A percentile compares a stretch with the other conserved stretches of the same genome.
Evolutionary conservation across 345 rosid species (phyloP).

Genomic region (Citrus cavaleriei): DNA sequence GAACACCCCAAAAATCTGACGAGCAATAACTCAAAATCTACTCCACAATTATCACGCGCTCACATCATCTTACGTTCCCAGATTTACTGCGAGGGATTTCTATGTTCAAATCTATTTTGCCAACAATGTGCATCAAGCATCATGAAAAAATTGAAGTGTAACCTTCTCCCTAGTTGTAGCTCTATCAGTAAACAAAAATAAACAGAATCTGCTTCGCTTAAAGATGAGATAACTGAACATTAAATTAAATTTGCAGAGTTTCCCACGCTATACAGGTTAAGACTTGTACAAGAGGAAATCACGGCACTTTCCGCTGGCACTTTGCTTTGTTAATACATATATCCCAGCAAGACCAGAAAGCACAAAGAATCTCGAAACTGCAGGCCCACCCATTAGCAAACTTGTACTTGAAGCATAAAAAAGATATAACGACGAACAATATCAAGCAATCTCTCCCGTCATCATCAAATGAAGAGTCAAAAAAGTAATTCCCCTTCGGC

Average conservation of each 20-base stretch:
- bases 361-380: background rate
- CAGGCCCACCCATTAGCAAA: background rate
- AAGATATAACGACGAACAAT: background rate
- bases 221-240: background rate
- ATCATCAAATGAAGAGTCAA: background rate
- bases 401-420: background rate
- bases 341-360: background rate
- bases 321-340: background rate
- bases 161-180: no score
- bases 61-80: no score
- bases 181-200: no score
- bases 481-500: background rate
- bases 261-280: background rate
- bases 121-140: no score
- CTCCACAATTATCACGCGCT: no score
- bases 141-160: no score
- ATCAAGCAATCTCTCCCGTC: background rate
- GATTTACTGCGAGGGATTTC: no score
- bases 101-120: no score
- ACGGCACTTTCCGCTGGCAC: background rate
- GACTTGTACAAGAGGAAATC: background rate
- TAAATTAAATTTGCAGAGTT: background rate
- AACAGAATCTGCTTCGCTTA: background rate
- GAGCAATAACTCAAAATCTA: no score
- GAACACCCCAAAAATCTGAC: no score